Evolutionary conservation across 2,329 filamentous ascomycete species (phyloP), one percentile per base, ranked within the genome.

Genomic region (Setomelanomma holmii): DNA sequence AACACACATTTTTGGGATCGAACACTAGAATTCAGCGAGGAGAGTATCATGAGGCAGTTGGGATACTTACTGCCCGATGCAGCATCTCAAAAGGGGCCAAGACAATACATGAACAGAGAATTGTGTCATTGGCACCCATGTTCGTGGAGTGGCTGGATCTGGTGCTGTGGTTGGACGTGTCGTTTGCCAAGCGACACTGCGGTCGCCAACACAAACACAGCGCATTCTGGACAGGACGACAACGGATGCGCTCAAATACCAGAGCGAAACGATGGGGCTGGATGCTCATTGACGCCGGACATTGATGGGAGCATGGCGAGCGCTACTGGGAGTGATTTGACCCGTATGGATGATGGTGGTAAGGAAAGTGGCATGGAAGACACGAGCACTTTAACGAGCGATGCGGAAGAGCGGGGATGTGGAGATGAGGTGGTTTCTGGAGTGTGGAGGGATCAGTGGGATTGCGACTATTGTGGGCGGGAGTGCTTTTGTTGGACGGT

Each of bases 401-500:
- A 6, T 30, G 3, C 5, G 41, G 4, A 39, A 17, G 34, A 40
- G 33, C 11, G 11, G 8, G 33, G 6, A 16, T 17, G 14, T 33
- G 20, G 5, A 38, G 44, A 41, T n/a, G 12, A 43, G 4, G 33
- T 11, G 14, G 23, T n/a, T 2, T 30, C 12, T 16, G 14, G 14
- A n/a, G 7, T 33, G 22, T 23, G 44, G 14, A 50, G 57, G 12
- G 60, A 62, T 40, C 38, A 40, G 1, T 65, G 60, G 62, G 41
- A 40, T 2, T 64, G 63, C 38, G 53, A 57, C 16, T 59, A 63
- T 24, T 66, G 61, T 41, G 63, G 63, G 1, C 3, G 22, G 5
- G 56, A 61, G 45, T 64, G 57, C 19, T 66, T 64, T 40, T 64
- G 56, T 22, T 12, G 27, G 16, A 14, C 16, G 7, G 34, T 17